phyloP scores from a whole-genome alignment of 78 protist genomes.

The Cavenderia fasciculata region DNA sequence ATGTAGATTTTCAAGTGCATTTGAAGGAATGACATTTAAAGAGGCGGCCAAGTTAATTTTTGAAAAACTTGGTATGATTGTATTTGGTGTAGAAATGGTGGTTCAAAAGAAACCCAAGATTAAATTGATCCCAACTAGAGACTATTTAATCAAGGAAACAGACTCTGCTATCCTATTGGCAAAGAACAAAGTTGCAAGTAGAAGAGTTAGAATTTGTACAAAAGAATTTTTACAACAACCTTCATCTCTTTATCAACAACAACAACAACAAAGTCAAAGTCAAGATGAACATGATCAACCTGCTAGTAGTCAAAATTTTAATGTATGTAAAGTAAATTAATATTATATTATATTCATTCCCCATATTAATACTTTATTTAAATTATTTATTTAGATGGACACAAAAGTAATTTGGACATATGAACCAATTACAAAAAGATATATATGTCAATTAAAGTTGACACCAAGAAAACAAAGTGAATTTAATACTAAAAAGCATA shows the following conservation, averaged over 20 bases:
- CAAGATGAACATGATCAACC: too few species aligned
- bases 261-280: too few species aligned
- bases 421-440: neutral
- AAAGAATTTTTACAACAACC: too few species aligned
- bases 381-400: constrained; percentile 12
- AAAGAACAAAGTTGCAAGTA: constrained; percentile 21
- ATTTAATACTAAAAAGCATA: neutral
- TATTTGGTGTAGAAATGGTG: constrained; percentile 51
- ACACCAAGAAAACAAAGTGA: neutral
- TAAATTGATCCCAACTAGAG: constrained; percentile 17
- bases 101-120: neutral
- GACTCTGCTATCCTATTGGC: constrained; percentile 41
- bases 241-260: too few species aligned
- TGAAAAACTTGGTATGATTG: constrained; percentile 62
- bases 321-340: too few species aligned
- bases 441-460: constrained; percentile 27
- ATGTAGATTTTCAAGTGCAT: constrained; percentile 20
- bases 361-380: too few species aligned
- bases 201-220: constrained; percentile 28
- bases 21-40: constrained; percentile 7
- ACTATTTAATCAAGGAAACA: constrained; percentile 23
- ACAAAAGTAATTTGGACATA: constrained; percentile 68
- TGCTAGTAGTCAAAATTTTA: too few species aligned
- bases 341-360: too few species aligned
- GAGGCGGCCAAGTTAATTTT: constrained; percentile 14